phyloP scores from a whole-genome alignment of 2,329 filamentous ascomycete species.

The Fusarium circinatum region DNA sequence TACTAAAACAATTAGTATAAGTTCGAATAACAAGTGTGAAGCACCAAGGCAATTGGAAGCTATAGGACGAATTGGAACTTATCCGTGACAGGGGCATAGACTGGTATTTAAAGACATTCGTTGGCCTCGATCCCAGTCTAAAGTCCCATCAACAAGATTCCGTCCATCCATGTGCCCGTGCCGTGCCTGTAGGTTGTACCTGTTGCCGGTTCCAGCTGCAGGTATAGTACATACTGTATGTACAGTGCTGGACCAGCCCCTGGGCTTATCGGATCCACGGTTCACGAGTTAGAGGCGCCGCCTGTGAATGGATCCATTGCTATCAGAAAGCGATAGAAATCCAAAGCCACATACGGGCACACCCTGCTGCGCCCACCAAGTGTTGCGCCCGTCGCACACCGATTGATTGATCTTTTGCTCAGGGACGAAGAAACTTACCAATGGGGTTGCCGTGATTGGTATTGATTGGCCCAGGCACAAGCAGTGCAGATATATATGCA shows the following conservation, averaged over 20 bases:
- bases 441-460: constrained; percentile 39
- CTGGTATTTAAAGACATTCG: constrained; percentile 32
- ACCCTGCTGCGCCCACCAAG: constrained; percentile 29
- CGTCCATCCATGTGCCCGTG: constrained; percentile 16
- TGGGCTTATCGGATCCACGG: constrained; percentile 39
- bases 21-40: constrained; percentile 27
- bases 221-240: neutral
- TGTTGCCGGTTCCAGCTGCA: constrained; percentile 1
- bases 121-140: constrained; percentile 10
- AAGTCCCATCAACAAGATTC: constrained; percentile 13
- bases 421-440: constrained; percentile 41
- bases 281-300: constrained; percentile 24
- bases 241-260: constrained; percentile 4
- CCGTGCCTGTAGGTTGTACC: constrained; percentile 10
- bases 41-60: constrained; percentile 22
- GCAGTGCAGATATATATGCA: neutral
- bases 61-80: constrained; percentile 7
- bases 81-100: constrained; percentile 17
- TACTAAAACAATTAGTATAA: constrained; percentile 41
- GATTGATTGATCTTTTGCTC: constrained; percentile 36
- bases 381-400: constrained; percentile 42
- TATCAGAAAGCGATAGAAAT: constrained; percentile 36
- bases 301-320: constrained; percentile 25
- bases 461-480: constrained; percentile 22
- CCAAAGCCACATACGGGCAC: constrained; percentile 28